phyloP scores from a whole-genome alignment of 148 eudicot genomes.

The Chenopodium quinoa region DNA sequence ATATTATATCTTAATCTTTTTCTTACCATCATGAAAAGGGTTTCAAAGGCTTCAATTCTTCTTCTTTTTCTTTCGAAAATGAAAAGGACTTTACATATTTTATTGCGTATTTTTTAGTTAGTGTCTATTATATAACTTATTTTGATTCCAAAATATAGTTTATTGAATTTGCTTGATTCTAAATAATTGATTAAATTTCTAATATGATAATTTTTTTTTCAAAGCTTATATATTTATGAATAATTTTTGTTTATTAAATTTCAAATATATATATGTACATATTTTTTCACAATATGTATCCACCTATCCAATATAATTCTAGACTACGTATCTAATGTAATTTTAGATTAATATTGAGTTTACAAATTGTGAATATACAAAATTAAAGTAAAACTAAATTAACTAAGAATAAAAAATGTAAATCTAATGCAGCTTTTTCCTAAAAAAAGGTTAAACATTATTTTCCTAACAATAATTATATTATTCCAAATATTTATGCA shows the following conservation, averaged over 20 bases:
- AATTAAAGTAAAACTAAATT: background rate
- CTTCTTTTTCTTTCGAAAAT: too few relatives aligned
- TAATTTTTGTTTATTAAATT: background rate
- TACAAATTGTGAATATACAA: background rate
- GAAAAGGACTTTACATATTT: background rate
- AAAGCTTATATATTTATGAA: background rate
- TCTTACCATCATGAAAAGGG: too few relatives aligned
- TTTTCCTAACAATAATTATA: background rate
- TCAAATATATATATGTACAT: background rate
- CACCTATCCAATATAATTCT: background rate
- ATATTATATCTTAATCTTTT: background rate
- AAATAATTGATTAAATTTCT: background rate
- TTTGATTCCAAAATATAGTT: background rate
- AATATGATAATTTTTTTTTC: background rate
- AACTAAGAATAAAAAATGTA: background rate
- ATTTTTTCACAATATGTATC: background rate
- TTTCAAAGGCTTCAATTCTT: too few relatives aligned
- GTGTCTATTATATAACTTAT: background rate
- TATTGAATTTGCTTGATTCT: background rate
- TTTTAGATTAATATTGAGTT: background rate
- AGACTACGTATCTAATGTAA: background rate
- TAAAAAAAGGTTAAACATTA: background rate
- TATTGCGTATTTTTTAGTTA: background rate
- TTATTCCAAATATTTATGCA: background rate
- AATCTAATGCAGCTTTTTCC: background rate